A percentile compares a stretch with the other conserved stretches of the same genome.
Evolutionary conservation across 305 asterid species (phyloP).

Genomic region (Salvia sclarea): DNA sequence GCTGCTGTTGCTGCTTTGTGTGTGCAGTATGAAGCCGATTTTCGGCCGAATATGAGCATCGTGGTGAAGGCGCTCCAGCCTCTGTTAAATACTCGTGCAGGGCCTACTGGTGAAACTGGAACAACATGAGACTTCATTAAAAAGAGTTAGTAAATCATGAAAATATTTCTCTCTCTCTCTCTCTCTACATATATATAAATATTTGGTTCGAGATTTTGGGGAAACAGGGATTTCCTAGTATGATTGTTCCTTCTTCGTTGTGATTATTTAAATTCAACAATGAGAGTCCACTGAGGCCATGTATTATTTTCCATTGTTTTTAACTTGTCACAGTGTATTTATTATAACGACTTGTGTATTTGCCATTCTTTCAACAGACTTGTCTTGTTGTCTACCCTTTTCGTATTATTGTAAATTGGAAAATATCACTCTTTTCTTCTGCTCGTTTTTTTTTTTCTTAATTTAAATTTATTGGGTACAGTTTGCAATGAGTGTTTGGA

Average conservation of each 20-base stretch:
- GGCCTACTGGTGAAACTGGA: constrained; percentile 39
- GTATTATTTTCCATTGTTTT: constrained; percentile 8
- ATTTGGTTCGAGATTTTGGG: neutral
- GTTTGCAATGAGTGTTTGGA: too few species aligned
- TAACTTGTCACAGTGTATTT: neutral
- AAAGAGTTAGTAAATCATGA: neutral
- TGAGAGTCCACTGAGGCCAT: constrained; percentile 22
- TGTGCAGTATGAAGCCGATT: constrained; percentile 53
- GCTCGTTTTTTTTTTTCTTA: too few species aligned
- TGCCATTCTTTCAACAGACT: neutral
- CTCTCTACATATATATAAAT: neutral
- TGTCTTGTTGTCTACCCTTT: too few species aligned
- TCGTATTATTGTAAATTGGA: too few species aligned
- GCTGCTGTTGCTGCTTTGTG: constrained; percentile 55
- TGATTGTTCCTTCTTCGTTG: neutral
- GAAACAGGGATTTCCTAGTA: neutral
- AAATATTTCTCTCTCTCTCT: neutral
- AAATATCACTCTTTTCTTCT: too few species aligned
- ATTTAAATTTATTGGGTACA: too few species aligned
- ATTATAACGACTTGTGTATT: constrained; percentile 2
- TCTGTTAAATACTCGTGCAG: constrained; percentile 42
- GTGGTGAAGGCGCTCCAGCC: constrained; percentile 56
- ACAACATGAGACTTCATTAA: neutral
- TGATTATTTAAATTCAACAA: constrained; percentile 22
- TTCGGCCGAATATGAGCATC: constrained; percentile 52